Conservation (phyloP, 192 early-diverging fungal genomes). For the Coemansia furcata region DNA sequence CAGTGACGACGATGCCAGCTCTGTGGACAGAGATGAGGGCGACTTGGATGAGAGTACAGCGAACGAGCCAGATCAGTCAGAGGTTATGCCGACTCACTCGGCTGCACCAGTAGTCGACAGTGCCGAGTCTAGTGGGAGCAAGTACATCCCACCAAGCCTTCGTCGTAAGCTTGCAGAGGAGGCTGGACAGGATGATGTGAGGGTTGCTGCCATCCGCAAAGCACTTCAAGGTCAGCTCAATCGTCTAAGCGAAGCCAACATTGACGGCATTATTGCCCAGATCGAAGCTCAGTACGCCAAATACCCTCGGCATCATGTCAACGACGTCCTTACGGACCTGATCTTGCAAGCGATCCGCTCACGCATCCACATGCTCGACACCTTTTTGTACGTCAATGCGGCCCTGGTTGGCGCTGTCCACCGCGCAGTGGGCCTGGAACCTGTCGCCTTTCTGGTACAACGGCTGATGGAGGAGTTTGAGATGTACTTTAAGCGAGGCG, state of each 20-base stretch:
- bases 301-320: conserved; percentile 67
- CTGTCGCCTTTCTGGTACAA: conserved; percentile 78
- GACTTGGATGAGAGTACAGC: background rate
- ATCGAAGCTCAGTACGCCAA: conserved; percentile 77
- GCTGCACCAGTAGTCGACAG: background rate
- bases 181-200: conserved; percentile 55
- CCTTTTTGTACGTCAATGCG: conserved; percentile 88
- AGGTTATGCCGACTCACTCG: background rate
- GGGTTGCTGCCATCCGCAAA: conserved; percentile 71
- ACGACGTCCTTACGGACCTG: conserved; percentile 74
- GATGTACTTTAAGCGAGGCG: conserved; percentile 49
- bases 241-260: conserved; percentile 84
- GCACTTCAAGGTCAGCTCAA: conserved; percentile 88
- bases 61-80: background rate
- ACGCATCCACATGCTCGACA: conserved; percentile 84
- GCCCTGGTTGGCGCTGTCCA: conserved; percentile 80
- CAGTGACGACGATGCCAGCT: conserved; percentile 3
- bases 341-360: conserved; percentile 77
- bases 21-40: conserved; percentile 8
- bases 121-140: conserved; percentile 29
- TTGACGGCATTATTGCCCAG: conserved; percentile 80
- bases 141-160: conserved; percentile 91
- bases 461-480: conserved; percentile 72
- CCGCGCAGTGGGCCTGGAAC: conserved; percentile 81
- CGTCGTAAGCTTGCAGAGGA: conserved; percentile 61